phyloP scores from a whole-genome alignment of 176 grass and related monocot genomes.

The Rhynchospora breviuscula region DNA sequence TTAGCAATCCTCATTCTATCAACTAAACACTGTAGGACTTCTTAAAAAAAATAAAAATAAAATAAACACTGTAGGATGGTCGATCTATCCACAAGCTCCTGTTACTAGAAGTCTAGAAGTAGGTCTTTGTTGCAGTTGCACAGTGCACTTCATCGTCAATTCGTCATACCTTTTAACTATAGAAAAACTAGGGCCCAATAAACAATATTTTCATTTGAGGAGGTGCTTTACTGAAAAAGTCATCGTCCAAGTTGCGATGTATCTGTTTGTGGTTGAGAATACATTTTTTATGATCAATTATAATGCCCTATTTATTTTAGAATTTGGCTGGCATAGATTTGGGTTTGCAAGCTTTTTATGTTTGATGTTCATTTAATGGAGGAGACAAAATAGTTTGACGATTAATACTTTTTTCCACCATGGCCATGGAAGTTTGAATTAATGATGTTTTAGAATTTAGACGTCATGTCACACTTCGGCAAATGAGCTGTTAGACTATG shows the following conservation, averaged over 20 bases:
- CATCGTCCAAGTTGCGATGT: background rate
- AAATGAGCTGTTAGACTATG: constrained; percentile 6
- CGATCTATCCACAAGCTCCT: background rate
- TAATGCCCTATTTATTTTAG: background rate
- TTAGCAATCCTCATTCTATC: background rate
- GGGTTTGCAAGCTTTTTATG: background rate
- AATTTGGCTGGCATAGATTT: background rate
- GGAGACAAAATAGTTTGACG: background rate
- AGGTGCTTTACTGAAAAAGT: background rate
- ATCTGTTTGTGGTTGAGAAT: background rate
- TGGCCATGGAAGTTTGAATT: background rate
- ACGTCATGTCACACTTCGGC: background rate
- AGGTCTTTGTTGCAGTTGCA: constrained; percentile 14
- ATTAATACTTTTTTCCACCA: background rate
- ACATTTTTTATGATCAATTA: background rate
- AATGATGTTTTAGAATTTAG: background rate
- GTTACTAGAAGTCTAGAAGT: background rate
- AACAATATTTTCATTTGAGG: background rate
- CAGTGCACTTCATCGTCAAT: background rate
- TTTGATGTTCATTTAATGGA: background rate
- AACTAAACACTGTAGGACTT: background rate
- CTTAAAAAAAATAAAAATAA: too few species aligned
- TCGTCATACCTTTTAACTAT: background rate
- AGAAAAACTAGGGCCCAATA: background rate
- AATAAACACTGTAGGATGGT: background rate